Conservation (phyloP, 2,329 filamentous ascomycete species). For the Pseudogymnoascus pannorum region DNA sequence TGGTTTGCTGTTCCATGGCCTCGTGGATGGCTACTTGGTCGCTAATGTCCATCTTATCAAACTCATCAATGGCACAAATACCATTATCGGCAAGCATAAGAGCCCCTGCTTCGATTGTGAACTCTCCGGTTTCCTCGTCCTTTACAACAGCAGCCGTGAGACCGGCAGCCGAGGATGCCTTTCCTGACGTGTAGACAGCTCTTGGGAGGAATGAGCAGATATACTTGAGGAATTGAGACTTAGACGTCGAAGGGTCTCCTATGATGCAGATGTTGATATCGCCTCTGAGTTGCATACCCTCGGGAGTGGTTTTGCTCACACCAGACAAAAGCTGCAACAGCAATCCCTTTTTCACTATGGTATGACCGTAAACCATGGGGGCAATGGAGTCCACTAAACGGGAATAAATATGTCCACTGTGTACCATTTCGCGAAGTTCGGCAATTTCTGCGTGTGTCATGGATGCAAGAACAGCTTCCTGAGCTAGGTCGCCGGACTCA, state of each 20-base stretch:
- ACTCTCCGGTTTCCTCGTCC: conserved; percentile 96
- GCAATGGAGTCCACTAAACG: conserved; percentile 88
- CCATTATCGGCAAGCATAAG: conserved; percentile 97
- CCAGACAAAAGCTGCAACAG: conserved; percentile 94
- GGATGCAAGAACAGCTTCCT: conserved; percentile 78
- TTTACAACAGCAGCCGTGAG: conserved; percentile 95
- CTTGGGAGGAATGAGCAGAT: conserved; percentile 95
- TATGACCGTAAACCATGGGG: conserved; percentile 94
- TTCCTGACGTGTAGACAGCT: conserved; percentile 94
- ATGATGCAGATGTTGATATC: conserved; percentile 99
- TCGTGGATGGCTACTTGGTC: conserved; percentile 99
- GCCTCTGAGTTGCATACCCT: conserved; percentile 91
- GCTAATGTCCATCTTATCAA: conserved; percentile 98
- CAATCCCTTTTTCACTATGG: conserved; percentile 94
- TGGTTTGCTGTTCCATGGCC: conserved; percentile 99
- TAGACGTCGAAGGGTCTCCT: conserved; percentile 92
- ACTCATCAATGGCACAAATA: conserved; percentile 97
- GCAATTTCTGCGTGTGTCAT: conserved; percentile 84
- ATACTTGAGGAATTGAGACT: conserved; percentile 97
- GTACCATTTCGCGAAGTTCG: conserved; percentile 86
- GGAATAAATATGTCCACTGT: conserved; percentile 91
- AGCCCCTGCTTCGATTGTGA: conserved; percentile 96
- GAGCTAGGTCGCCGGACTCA: conserved; percentile 73
- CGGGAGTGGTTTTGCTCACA: conserved; percentile 82
- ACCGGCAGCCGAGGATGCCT: conserved; percentile 95